phyloP scores from a whole-genome alignment of 2,329 filamentous ascomycete genomes.

The Chaetomium globosum region DNA sequence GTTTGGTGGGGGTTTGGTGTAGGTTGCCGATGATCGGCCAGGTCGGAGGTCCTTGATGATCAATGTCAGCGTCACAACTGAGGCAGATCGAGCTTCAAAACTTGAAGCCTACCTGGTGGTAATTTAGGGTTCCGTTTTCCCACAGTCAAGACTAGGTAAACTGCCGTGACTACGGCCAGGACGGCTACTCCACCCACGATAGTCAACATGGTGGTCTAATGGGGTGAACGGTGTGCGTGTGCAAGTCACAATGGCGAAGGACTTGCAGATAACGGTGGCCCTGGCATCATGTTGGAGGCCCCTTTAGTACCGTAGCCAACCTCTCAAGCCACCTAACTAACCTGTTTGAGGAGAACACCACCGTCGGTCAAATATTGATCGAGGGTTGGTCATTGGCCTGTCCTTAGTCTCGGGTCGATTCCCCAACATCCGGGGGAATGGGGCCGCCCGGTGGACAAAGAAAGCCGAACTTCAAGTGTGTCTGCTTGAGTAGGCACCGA shows the following conservation, averaged over 20 bases:
- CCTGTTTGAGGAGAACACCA: background rate
- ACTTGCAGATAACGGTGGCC: background rate
- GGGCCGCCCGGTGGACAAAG: too few relatives aligned
- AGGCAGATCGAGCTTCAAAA: background rate
- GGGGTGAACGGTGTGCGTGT: too few relatives aligned
- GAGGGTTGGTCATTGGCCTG: too few relatives aligned
- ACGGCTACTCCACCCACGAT: background rate
- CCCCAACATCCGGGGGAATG: background rate
- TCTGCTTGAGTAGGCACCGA: too few relatives aligned
- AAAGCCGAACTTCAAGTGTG: too few relatives aligned
- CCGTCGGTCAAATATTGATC: conserved; percentile 2
- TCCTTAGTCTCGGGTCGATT: conserved; percentile 4
- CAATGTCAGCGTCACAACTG: background rate
- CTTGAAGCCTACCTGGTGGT: background rate
- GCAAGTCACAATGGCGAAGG: background rate
- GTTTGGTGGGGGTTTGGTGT: conserved; percentile 8
- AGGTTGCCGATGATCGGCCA: conserved; percentile 1
- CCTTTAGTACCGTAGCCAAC: background rate
- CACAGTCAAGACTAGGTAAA: background rate
- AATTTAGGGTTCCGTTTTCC: conserved; percentile 2
- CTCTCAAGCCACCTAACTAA: background rate
- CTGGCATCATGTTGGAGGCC: background rate
- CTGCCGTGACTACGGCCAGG: background rate
- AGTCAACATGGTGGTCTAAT: background rate
- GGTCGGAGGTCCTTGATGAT: background rate